phyloP scores from a whole-genome alignment of 2,329 filamentous ascomycete genomes.

The Pseudogymnoascus sp. region DNA sequence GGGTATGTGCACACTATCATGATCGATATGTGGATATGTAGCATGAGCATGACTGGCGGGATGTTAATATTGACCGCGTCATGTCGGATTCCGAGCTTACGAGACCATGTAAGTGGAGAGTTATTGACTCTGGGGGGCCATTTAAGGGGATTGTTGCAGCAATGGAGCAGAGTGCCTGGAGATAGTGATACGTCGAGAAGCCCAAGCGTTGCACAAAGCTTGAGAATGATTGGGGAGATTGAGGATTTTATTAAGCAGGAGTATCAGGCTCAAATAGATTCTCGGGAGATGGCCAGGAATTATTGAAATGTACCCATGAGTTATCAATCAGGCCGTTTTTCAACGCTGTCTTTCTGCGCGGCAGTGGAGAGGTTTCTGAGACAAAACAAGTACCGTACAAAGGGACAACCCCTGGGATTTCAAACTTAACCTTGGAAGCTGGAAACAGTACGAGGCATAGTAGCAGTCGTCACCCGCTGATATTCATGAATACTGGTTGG shows the following conservation, averaged over 20 bases:
- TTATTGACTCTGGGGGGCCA: conserved; percentile 36
- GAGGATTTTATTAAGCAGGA: conserved; percentile 36
- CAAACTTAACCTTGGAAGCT: background rate
- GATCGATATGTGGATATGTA: conserved; percentile 49
- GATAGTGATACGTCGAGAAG: conserved; percentile 30
- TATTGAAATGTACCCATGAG: background rate
- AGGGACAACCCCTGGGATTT: background rate
- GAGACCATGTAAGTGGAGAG: conserved; percentile 33
- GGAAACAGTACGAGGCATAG: background rate
- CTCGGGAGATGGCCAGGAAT: background rate
- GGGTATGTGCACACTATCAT: conserved; percentile 44
- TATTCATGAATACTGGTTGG: background rate
- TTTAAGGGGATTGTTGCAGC: conserved; percentile 33
- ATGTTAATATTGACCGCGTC: conserved; percentile 44
- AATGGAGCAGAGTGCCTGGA: conserved; percentile 36
- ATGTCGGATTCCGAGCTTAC: conserved; percentile 33
- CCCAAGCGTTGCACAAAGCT: conserved; percentile 41
- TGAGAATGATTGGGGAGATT: conserved; percentile 39
- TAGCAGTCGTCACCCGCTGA: background rate
- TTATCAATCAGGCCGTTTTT: background rate
- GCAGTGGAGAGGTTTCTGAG: background rate
- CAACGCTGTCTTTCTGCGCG: background rate
- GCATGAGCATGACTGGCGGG: conserved; percentile 42
- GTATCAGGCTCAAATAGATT: conserved; percentile 19
- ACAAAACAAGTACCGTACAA: background rate